These are phyloP conservation scores for Rutidosis leptorrhynchoides DNA, from an alignment of 129 eudicot species.

Conservation along the genomic window DNA sequence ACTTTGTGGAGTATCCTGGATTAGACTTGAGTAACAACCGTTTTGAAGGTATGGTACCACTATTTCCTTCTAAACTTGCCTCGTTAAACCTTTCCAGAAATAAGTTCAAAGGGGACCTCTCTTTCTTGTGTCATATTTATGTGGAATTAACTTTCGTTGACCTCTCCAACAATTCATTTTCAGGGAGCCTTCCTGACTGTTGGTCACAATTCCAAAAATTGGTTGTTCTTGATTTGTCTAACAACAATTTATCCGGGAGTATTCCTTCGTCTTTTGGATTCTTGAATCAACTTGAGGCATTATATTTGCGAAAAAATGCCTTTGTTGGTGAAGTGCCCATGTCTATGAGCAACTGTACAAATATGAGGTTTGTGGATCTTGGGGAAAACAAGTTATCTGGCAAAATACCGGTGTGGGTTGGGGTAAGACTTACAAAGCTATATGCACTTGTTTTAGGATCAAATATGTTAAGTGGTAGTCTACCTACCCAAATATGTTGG, in stretches of 20 bases:
- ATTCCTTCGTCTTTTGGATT: constrained; percentile 21
- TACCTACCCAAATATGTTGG: constrained; percentile 24
- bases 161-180: constrained; percentile 24
- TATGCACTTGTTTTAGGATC: constrained; percentile 18
- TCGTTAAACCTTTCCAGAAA: constrained; percentile 30
- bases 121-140: constrained; percentile 3
- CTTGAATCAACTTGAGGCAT: neutral
- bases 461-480: constrained; percentile 26
- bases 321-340: constrained; percentile 28
- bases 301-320: constrained; percentile 19
- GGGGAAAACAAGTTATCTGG: constrained; percentile 29
- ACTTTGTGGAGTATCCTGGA: neutral
- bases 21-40: constrained; percentile 25
- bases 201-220: constrained; percentile 7
- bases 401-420: constrained; percentile 31
- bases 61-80: neutral
- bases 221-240: constrained; percentile 20
- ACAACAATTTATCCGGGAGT: constrained; percentile 22
- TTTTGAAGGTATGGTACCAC: constrained; percentile 12
- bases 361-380: constrained; percentile 20
- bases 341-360: constrained; percentile 21
- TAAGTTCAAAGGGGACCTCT: constrained; percentile 24
- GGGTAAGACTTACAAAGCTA: constrained; percentile 8
- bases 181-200: constrained; percentile 29
- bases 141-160: constrained; percentile 2